Conservation (phyloP, 2,329 filamentous ascomycete genomes). For the Clarireedia monteithiana region DNA sequence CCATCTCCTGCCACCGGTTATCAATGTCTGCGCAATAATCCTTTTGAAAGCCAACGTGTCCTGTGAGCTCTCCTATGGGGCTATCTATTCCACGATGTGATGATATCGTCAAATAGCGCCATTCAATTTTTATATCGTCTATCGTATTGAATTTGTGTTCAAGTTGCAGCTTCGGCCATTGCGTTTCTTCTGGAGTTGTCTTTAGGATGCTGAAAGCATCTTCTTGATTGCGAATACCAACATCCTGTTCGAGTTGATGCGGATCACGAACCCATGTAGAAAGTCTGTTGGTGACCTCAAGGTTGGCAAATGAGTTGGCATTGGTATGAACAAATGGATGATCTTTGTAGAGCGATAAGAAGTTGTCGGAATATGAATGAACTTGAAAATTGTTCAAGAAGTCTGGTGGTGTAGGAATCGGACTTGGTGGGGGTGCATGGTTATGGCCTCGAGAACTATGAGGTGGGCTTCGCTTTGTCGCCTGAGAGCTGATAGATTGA, state of each 20-base stretch:
- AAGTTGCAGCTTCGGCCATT: constrained; percentile 26
- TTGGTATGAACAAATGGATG: constrained; percentile 50
- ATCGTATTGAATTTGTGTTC: constrained; percentile 17
- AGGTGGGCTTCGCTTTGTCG: constrained; percentile 51
- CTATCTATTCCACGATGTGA: constrained; percentile 32
- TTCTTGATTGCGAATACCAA: constrained; percentile 41
- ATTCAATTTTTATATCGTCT: constrained; percentile 48
- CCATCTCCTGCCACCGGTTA: constrained; percentile 62
- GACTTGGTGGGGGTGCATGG: constrained; percentile 57
- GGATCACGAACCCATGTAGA: constrained; percentile 73
- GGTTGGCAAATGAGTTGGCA: constrained; percentile 70
- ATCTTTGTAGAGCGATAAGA: constrained; percentile 66
- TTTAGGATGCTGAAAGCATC: constrained; percentile 57
- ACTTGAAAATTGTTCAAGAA: constrained; percentile 53
- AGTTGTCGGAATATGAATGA: constrained; percentile 67
- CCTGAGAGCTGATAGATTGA: constrained; percentile 65
- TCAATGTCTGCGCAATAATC: constrained; percentile 60
- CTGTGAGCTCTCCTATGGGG: constrained; percentile 62
- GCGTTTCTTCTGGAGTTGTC: constrained; percentile 17
- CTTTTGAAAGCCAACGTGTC: constrained; percentile 65
- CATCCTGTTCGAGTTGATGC: constrained; percentile 58
- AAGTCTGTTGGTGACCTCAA: constrained; percentile 67
- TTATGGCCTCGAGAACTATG: constrained; percentile 54
- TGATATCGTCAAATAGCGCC: constrained; percentile 54
- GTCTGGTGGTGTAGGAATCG: constrained; percentile 66